Conservation (phyloP, 768 basidiomycete species). For the Sistotremastrum niveocremeum region DNA sequence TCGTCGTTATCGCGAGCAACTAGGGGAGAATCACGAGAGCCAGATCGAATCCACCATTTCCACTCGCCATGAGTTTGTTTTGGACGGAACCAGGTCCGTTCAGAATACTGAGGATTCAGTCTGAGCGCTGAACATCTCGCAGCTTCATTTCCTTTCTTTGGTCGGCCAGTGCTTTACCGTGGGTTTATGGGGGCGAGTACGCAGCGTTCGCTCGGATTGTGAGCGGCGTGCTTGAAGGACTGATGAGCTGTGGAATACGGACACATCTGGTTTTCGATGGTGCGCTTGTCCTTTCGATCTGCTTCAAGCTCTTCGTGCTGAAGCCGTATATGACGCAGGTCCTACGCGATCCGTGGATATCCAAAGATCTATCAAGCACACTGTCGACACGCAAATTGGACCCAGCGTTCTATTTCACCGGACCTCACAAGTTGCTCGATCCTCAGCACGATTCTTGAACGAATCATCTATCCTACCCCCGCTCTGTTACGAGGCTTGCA, state of each 20-base stretch:
- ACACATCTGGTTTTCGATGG: constrained; percentile 78
- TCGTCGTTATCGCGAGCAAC: too few species aligned
- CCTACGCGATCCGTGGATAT: constrained; percentile 63
- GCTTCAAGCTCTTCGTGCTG: not conserved
- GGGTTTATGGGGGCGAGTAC: constrained; percentile 84
- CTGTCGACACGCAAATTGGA: too few species aligned
- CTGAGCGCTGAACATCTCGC: too few species aligned
- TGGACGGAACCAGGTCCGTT: too few species aligned
- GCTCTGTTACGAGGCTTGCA: constrained; percentile 41
- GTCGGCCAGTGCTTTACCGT: constrained; percentile 24
- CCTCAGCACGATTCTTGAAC: constrained; percentile 50
- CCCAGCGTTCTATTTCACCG: constrained; percentile 67
- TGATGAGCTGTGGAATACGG: constrained; percentile 52
- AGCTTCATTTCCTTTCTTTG: too few species aligned
- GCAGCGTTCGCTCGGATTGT: constrained; percentile 37
- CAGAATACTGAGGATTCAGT: too few species aligned
- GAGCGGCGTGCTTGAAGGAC: constrained; percentile 40
- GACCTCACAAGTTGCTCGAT: constrained; percentile 53
- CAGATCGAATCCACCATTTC: too few species aligned
- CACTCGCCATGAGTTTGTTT: too few species aligned
- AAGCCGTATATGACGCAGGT: constrained; percentile 26
- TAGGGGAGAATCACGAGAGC: too few species aligned
- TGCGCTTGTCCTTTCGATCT: constrained; percentile 17
- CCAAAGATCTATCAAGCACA: constrained; percentile 10
- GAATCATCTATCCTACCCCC: constrained; percentile 70